These are phyloP conservation scores for Metschnikowia aberdeeniae DNA, from an alignment of 805 yeast genomes.

Conservation along the genomic window DNA sequence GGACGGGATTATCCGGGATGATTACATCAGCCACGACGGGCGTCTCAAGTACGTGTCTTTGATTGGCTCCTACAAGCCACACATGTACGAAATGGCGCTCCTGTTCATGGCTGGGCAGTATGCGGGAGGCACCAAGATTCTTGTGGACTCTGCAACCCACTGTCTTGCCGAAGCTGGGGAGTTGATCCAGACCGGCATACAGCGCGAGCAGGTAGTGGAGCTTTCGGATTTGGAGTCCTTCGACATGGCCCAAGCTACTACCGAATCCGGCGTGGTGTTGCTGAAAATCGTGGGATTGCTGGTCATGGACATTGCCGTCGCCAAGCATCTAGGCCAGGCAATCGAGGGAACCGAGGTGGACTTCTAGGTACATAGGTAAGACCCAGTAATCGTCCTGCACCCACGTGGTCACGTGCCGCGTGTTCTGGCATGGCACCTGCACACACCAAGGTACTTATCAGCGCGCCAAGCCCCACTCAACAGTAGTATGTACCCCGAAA, in stretches of 20 bases:
- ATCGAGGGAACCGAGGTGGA: slow-evolving; percentile 12
- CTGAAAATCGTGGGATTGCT: slow-evolving; percentile 60
- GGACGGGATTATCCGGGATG: slow-evolving; percentile 38
- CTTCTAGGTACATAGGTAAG: not conserved
- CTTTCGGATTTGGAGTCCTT: slow-evolving; percentile 31
- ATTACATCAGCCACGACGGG: slow-evolving; percentile 28
- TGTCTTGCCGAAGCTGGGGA: slow-evolving; percentile 63
- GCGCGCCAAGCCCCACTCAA: not conserved
- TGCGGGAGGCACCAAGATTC: slow-evolving; percentile 37
- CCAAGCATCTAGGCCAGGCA: slow-evolving; percentile 34
- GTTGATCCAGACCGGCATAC: slow-evolving; percentile 44
- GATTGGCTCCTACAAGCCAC: slow-evolving; percentile 66
- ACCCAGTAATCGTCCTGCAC: not conserved
- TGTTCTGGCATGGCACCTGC: too few species aligned
- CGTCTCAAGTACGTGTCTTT: slow-evolving; percentile 44
- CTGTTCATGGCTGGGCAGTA: slow-evolving; percentile 31
- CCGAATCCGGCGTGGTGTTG: slow-evolving; percentile 31
- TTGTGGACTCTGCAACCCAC: slow-evolving; percentile 60
- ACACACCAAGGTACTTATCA: too few species aligned
- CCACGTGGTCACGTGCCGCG: not conserved
- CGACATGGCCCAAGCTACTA: not conserved
- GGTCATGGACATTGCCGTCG: slow-evolving; percentile 60
- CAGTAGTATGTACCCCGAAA: not conserved
- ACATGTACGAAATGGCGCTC: slow-evolving; percentile 59
- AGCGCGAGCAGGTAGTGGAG: slow-evolving; percentile 41